Evolutionary conservation across 306 rosid genomes (phyloP), one percentile per base, ranked within the genome.

Genomic region (Gillenia trifoliata): DNA sequence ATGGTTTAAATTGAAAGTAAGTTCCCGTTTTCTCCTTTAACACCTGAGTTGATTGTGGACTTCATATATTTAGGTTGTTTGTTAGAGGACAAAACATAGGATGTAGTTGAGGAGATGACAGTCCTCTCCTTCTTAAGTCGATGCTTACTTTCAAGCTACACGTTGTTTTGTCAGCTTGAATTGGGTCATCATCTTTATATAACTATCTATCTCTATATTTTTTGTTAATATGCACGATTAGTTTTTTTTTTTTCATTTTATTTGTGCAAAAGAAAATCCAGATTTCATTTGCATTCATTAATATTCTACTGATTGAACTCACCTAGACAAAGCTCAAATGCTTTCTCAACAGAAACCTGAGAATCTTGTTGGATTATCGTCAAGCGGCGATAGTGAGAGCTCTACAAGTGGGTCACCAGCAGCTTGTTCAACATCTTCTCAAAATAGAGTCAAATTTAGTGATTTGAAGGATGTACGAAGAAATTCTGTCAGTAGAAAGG

Each of bases 1-100:
- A 78, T 92, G 97, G 97, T 88, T 92, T 82, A 92, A 89, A 82
- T 75, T 84, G 70, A 84, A 82, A 74, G 97, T 90, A 82, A 73
- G 85, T 73, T 77, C 38, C 1, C 12, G 5, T 3, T 41, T 80
- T 55, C 65, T 55, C 62, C 75, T 57, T 73, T 69, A 74, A 79
- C 22, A 30, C 56, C 20, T 67, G 29, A 40, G 70, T 75, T 75
- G 69, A 85, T 31, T 22, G 25, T 75, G 68, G 59, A 33, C 50
- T n/a, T 62, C 40, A 52, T 68, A 67, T 33, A 9, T 30, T 41
- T 54, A 13, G 28, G 63, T 45, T 38, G 11, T 33, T 43, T 41
- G 10, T 49, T 47, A 17, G 25, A 8, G 63, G 28, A 19, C 17
- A 70, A 12, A 52, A 11, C 26, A 52, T 33, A 31, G 12, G 28